These are phyloP conservation scores for Cladosporium sp. DNA, from an alignment of 2,329 filamentous ascomycete species.

Conservation along the genomic window DNA sequence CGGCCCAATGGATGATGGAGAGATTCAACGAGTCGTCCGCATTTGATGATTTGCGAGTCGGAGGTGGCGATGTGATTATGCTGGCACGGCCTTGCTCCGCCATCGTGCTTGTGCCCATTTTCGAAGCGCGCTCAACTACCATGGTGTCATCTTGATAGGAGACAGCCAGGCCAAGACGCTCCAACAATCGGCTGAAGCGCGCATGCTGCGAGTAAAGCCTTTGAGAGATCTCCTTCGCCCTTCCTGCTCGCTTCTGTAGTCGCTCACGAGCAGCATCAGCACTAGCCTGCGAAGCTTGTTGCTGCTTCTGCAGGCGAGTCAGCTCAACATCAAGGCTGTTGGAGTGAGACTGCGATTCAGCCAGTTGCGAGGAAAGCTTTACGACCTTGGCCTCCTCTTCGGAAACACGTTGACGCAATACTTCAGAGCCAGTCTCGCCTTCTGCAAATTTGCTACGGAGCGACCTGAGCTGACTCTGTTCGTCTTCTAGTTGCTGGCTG, in stretches of 20 bases:
- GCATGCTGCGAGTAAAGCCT: conserved; percentile 80
- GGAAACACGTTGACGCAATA: conserved; percentile 67
- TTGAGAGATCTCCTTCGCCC: conserved; percentile 79
- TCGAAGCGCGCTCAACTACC: conserved; percentile 67
- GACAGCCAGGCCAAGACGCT: conserved; percentile 81
- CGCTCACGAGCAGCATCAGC: conserved; percentile 49
- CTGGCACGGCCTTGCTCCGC: conserved; percentile 45
- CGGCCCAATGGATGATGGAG: conserved; percentile 77
- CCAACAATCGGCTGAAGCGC: conserved; percentile 74
- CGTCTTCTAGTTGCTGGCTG: conserved; percentile 55
- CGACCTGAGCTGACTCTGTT: conserved; percentile 64
- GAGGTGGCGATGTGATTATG: conserved; percentile 56
- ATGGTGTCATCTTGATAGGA: conserved; percentile 66
- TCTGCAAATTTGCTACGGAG: conserved; percentile 71
- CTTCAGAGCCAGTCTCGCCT: conserved; percentile 79
- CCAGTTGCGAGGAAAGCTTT: conserved; percentile 65
- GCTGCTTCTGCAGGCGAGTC: conserved; percentile 62
- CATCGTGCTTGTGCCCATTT: conserved; percentile 47
- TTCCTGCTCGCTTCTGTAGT: conserved; percentile 65
- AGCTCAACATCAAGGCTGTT: conserved; percentile 74
- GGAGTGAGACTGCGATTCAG: conserved; percentile 70
- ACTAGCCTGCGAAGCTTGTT: conserved; percentile 49
- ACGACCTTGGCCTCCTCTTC: conserved; percentile 71
- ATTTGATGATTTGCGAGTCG: conserved; percentile 50
- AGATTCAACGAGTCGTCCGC: conserved; percentile 50